Evolutionary conservation across 2,329 filamentous ascomycete genomes (phyloP), one percentile per base, ranked within the genome.

Genomic region (Chaetomium globosum): DNA sequence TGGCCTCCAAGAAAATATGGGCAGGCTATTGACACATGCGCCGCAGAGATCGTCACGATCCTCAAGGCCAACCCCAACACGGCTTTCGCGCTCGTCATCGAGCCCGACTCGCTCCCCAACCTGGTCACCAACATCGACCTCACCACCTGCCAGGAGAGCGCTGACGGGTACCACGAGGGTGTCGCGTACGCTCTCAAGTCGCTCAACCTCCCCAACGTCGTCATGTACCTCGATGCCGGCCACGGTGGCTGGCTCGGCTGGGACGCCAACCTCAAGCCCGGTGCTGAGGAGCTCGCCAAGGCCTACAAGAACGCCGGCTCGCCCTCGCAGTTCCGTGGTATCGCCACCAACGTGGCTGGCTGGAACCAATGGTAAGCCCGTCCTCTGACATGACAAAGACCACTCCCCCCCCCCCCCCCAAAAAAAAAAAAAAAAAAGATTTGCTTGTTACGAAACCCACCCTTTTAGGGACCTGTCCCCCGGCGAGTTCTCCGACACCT

Each of bases 171-270:
- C 77, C 80, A 81, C 69, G 80, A 83, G 30, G 79, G 83, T 66
- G 80, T 83, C 39, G 79, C 81, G 43, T 88, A 88, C 71, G 85
- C 85, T 1, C 73, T 87, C 58, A 77, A 79, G 68, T 78, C 79
- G 55, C 78, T 88, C 68, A 85, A 87, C 75, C 78, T 88, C 33
- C 77, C 81, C 66, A 88, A 89, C 73, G 86, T 88, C 30, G 78
- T 83, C 68, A 85, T 86, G 83, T 89, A 88, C 74, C 74, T 89
- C 23, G 86, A 89, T 70, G 86, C 84, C 9, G 86, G 85, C 65
- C 86, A 89, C 74, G 85, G 82, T 30, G 85, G 86, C 66, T 89
- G 86, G 86, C 80, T 88, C 52, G 86, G 86, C 71, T 88, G 85
- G 85, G 74, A 81, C 21, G 85, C 83, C 66, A 88, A 88, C 76